Conservation (phyloP, 2,329 filamentous ascomycete genomes). For the Didymella arachidicola region DNA sequence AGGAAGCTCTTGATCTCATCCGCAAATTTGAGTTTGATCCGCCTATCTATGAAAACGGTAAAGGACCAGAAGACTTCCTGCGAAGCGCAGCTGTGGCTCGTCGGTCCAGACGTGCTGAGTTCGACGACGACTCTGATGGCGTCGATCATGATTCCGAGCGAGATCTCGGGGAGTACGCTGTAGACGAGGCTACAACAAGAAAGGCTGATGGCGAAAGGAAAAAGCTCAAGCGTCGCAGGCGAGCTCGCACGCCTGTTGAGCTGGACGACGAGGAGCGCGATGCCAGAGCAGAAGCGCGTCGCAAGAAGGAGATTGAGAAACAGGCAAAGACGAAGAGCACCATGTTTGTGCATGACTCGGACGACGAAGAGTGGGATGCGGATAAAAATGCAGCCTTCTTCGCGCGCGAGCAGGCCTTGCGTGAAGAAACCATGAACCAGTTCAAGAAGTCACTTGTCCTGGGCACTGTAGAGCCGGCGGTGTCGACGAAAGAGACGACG, state of each 20-base stretch:
- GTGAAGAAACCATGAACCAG: slow-evolving; percentile 62
- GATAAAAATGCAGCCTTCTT: slow-evolving; percentile 80
- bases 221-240: slow-evolving; percentile 65
- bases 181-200: slow-evolving; percentile 70
- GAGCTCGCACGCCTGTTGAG: slow-evolving; percentile 63
- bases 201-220: slow-evolving; percentile 63
- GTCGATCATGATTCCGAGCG: slow-evolving; percentile 63
- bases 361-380: slow-evolving; percentile 87
- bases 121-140: slow-evolving; percentile 74
- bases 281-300: slow-evolving; percentile 67
- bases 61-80: slow-evolving; percentile 79
- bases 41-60: slow-evolving; percentile 77
- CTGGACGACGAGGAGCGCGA: slow-evolving; percentile 68
- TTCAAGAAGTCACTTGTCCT: slow-evolving; percentile 57
- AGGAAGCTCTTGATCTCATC: slow-evolving; percentile 74
- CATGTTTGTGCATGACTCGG: slow-evolving; percentile 80
- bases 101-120: slow-evolving; percentile 61
- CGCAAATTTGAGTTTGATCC: slow-evolving; percentile 81
- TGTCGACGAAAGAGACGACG: slow-evolving; percentile 40
- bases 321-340: slow-evolving; percentile 82
- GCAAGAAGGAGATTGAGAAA: slow-evolving; percentile 77
- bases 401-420: slow-evolving; percentile 72
- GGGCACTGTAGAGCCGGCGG: slow-evolving; percentile 47
- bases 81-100: slow-evolving; percentile 63
- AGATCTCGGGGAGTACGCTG: slow-evolving; percentile 69